These are phyloP conservation scores for Zoysia matrella DNA, from an alignment of 202 grass and related monocot genomes.

Conservation along the genomic window DNA sequence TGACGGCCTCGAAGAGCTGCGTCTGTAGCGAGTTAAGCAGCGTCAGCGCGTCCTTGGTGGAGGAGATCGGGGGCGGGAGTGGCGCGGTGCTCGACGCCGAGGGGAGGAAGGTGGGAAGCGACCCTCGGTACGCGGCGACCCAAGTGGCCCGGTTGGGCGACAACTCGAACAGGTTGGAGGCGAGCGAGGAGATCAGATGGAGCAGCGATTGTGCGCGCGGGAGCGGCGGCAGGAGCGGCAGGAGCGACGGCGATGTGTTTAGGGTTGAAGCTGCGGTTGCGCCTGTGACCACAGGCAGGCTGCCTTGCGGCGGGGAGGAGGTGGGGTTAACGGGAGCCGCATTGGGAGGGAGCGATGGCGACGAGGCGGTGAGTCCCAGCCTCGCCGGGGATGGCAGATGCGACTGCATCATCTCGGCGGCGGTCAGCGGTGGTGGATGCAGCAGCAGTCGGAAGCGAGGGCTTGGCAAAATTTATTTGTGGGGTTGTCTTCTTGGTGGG, in stretches of 20 bases:
- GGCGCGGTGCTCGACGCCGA: slow-evolving; percentile 50
- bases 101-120: slow-evolving; percentile 70
- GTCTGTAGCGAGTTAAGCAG: slow-evolving; percentile 82
- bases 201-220: slow-evolving; percentile 86
- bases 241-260: slow-evolving; percentile 72
- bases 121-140: slow-evolving; percentile 81
- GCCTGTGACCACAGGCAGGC: slow-evolving; percentile 32
- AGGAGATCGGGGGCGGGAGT: slow-evolving; percentile 41
- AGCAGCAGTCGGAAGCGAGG: slow-evolving; percentile 7
- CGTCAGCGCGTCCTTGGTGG: slow-evolving; percentile 72
- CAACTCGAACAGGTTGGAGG: slow-evolving; percentile 85
- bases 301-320: slow-evolving; percentile 56
- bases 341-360: slow-evolving; percentile 61
- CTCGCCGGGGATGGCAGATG: slow-evolving; percentile 69
- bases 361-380: slow-evolving; percentile 64
- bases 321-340: slow-evolving; percentile 45
- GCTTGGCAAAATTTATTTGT: neutral
- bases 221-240: slow-evolving; percentile 86
- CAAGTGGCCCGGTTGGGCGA: slow-evolving; percentile 78
- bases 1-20: slow-evolving; percentile 85
- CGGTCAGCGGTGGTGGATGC: neutral
- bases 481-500: neutral
- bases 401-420: slow-evolving; percentile 59
- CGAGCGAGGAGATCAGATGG: slow-evolving; percentile 70
- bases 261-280: slow-evolving; percentile 53